These are phyloP conservation scores for Nigrospora sphaerica DNA, from an alignment of 2,329 filamentous ascomycete genomes.

Conservation along the genomic window DNA sequence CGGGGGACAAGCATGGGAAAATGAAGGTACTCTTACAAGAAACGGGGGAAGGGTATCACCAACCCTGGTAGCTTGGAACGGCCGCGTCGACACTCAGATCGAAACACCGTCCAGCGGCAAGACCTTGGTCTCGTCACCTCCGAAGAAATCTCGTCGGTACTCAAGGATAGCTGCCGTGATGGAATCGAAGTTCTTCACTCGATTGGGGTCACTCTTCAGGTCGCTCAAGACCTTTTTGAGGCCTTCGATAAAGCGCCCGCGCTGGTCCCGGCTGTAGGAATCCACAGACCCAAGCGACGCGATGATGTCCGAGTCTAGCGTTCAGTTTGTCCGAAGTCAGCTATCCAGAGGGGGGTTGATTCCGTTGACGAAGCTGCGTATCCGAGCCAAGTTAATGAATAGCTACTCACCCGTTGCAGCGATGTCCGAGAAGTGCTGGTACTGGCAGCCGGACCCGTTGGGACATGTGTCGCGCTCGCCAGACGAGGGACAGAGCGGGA, in stretches of 20 bases:
- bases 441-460: slow-evolving; percentile 64
- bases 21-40: too few species aligned
- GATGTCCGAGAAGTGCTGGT: slow-evolving; percentile 74
- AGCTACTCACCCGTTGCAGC: slow-evolving; percentile 64
- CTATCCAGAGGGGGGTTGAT: slow-evolving; percentile 31
- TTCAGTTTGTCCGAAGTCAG: slow-evolving; percentile 35
- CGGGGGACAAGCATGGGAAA: too few species aligned
- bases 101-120: slow-evolving; percentile 47
- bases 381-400: not conserved
- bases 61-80: not conserved
- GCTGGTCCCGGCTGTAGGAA: slow-evolving; percentile 54
- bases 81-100: slow-evolving; percentile 1
- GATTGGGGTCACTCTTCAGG: slow-evolving; percentile 41
- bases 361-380: slow-evolving; percentile 24
- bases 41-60: too few species aligned
- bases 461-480: slow-evolving; percentile 61
- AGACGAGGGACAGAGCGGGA: slow-evolving; percentile 71
- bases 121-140: slow-evolving; percentile 56
- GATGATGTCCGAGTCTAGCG: slow-evolving; percentile 65
- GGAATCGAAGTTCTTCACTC: slow-evolving; percentile 57
- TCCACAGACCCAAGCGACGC: slow-evolving; percentile 63
- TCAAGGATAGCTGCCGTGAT: slow-evolving; percentile 62
- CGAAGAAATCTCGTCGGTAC: slow-evolving; percentile 57
- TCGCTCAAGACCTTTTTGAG: slow-evolving; percentile 54
- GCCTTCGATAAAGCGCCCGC: slow-evolving; percentile 54